Base-by-base conservation (phyloP, 192 early-diverging fungal genomes). In the Phycomyces blakesleeanus region DNA sequence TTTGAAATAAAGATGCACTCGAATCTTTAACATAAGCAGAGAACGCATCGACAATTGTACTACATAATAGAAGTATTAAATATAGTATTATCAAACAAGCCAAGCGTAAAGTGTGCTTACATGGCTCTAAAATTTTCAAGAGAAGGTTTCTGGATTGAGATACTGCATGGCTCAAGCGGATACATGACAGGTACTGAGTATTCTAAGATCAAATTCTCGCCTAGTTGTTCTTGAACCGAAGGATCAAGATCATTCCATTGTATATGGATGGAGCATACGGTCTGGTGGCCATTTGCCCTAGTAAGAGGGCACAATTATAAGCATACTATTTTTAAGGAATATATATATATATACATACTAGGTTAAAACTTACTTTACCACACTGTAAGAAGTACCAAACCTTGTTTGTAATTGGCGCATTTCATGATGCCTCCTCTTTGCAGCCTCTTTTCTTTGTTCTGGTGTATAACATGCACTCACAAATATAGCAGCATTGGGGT, bases 101-200 rank as follows among this genome's bases (percentile, higher is more conserved):
- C n/a, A n/a, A n/a, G n/a, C n/a, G n/a, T n/a, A n/a, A 34, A 2
- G 3, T 34, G 44, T 47, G 11, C 12, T 47, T 18, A 47, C 44
- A 44, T 61, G 29, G 2, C 7, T 7, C 29, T 34, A 34, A 34
- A 34, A 2, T 34, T 7, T 34, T 34, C 29, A 34, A 34, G 29
- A 34, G 29, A 7, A 34, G 29, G 29, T 34, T 34, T 7, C 29
- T 34, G 29, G 7, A 34, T 34, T 34, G 29, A 52, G 37, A 81
- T 73, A 25, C 62, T 55, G 42, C 79, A 77, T 6, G 76, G 76
- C 8, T 78, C 71, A 49, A 81, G 39, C 20, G 79, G 79, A 52
- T 75, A 81, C 5, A 55, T 12, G 10, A 15, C 26, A 3, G 79
- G 79, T 16, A 81, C 42, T 11, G 51, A 29, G 25, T 63, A 63